Evolutionary conservation across 2,329 filamentous ascomycete species (phyloP), one percentile per base, ranked within the genome.

Genomic region (Paramyrothecium roridum): DNA sequence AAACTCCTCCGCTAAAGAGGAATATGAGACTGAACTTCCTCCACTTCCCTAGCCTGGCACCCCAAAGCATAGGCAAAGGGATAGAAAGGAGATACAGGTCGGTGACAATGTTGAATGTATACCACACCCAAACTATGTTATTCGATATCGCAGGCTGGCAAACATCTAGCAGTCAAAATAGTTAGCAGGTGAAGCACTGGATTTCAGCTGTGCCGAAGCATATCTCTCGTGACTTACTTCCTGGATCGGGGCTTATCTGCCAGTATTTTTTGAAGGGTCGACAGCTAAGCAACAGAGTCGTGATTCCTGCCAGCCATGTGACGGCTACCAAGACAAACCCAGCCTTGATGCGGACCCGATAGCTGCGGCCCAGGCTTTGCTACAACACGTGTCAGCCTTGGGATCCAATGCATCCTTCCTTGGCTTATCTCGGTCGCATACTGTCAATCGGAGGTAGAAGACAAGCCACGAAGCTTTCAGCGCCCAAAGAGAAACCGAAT

Each of bases 181-280:
- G 21, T 48, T 48, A 73, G 56, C 16, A 48, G 12, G 12, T 23
- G 46, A 48, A 47, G 16, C 11, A 47, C 10, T 10, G 11, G 19
- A 16, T 37, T 37, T 62, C 34, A 57, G 58, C 45, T 57, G 54
- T 46, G 3, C 46, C 21, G 11, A 13, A n/a, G 2, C 43, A 8
- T 8, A 8, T 10, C 19, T 26, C 11, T 11, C 33, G 19, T 17
- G 19, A 73, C 77, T 62, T 65, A 81, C 78, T 77, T 6, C 81
- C 81, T 8, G 82, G 82, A 46, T 85, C 65, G 0, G 82, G 82
- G 52, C 77, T 68, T 46, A 85, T 82, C 63, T 85, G 81, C 81
- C 82, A 86, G 59, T 82, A 80, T 48, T 74, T 75, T 19, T 70
- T 56, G 50, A 84, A 73, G 0, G 81, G 81, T 30, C 71, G 70